Evolutionary conservation across 768 basidiomycete genomes (phyloP).

Genomic region (Dioszegia crocea): DNA sequence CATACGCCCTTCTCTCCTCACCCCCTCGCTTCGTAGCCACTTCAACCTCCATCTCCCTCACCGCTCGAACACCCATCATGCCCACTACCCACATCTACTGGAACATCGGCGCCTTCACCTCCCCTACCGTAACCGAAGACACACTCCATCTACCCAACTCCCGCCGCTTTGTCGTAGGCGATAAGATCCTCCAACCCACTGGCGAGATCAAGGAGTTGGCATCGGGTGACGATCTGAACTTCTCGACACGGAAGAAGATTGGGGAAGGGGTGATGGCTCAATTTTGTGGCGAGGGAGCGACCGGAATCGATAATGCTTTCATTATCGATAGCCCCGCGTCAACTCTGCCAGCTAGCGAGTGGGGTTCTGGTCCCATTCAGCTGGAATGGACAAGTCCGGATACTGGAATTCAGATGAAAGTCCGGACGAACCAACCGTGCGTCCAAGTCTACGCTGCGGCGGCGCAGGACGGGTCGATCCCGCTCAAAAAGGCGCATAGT

Average conservation of each 20-base stretch:
- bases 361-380: not conserved
- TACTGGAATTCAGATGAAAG: conserved; percentile 25
- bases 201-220: conserved; percentile 23
- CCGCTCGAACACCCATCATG: conserved; percentile 32
- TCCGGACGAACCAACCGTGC: conserved; percentile 24
- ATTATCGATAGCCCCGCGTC: conserved; percentile 17
- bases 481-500: conserved; percentile 18
- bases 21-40: conserved; percentile 23
- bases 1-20: conserved; percentile 20
- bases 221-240: conserved; percentile 21
- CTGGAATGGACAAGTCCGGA: conserved; percentile 14
- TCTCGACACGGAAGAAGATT: conserved; percentile 20
- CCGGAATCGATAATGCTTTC: conserved; percentile 35
- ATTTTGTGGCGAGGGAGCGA: conserved; percentile 26
- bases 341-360: conserved; percentile 2
- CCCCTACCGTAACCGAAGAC: conserved; percentile 27
- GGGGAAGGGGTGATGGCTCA: conserved; percentile 14
- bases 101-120: conserved; percentile 34
- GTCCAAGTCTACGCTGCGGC: conserved; percentile 27
- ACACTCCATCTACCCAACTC: conserved; percentile 30
- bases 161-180: conserved; percentile 26
- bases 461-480: conserved; percentile 20
- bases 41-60: conserved; percentile 23
- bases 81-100: conserved; percentile 42
- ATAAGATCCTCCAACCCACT: conserved; percentile 37